phyloP scores from a whole-genome alignment of 208 protist genomes.

The Leishmania mexicana region DNA sequence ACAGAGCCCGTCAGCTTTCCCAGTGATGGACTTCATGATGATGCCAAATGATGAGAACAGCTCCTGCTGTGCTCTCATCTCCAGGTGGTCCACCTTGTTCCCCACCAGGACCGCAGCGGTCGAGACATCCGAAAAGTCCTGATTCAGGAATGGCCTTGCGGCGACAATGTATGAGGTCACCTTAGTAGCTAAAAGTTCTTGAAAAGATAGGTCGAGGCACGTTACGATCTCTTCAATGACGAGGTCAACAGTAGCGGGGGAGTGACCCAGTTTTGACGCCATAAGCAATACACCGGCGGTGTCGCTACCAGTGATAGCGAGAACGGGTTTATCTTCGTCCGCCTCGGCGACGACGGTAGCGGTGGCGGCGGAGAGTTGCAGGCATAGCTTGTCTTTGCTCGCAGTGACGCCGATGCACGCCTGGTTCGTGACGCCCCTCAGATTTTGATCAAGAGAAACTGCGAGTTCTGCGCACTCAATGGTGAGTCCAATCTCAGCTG shows the following conservation, averaged over 20 bases:
- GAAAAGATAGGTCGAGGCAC: conserved; percentile 19
- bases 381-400: background rate
- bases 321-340: conserved; percentile 12
- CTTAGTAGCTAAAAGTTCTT: conserved; percentile 25
- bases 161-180: conserved; percentile 14
- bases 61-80: background rate
- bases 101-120: background rate
- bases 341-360: conserved; percentile 8
- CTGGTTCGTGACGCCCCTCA: background rate
- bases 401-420: background rate
- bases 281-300: conserved; percentile 6
- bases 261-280: conserved; percentile 7
- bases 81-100: background rate
- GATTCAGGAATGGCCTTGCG: conserved; percentile 19
- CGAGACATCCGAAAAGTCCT: background rate
- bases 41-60: conserved; percentile 15
- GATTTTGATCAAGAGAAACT: conserved; percentile 10
- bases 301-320: conserved; percentile 11
- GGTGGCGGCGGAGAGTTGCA: conserved; percentile 9
- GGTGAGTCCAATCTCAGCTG: conserved; percentile 12
- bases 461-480: conserved; percentile 15
- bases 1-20: conserved; percentile 11
- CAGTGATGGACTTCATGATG: conserved; percentile 12
- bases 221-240: conserved; percentile 9
- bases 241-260: conserved; percentile 1